Conservation (phyloP, 2,329 filamentous ascomycete genomes). For the Conoideocrella luteorostrata region DNA sequence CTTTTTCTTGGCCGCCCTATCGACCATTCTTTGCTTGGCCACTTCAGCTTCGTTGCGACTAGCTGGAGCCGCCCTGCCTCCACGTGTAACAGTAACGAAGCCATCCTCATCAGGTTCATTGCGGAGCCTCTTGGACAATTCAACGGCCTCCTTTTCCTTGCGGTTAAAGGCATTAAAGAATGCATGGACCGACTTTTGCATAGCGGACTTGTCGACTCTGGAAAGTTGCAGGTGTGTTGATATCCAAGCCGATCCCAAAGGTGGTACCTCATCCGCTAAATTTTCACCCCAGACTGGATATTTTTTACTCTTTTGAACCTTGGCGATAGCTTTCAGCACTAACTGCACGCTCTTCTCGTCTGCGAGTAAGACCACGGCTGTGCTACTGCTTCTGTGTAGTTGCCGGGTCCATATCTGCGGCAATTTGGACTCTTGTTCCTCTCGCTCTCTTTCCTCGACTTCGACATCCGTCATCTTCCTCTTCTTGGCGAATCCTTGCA, state of each 20-base stretch:
- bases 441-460: constrained; percentile 45
- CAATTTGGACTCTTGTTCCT: constrained; percentile 55
- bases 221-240: constrained; percentile 64
- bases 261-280: constrained; percentile 46
- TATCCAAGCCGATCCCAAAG: constrained; percentile 51
- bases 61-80: constrained; percentile 68
- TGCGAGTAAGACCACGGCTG: constrained; percentile 75
- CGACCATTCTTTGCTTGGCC: constrained; percentile 50
- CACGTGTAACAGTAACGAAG: constrained; percentile 84
- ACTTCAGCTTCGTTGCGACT: constrained; percentile 64
- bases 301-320: constrained; percentile 52
- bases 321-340: constrained; percentile 68
- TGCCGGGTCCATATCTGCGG: constrained; percentile 68
- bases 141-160: constrained; percentile 59
- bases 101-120: constrained; percentile 89
- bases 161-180: constrained; percentile 80
- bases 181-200: constrained; percentile 72
- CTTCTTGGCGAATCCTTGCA: constrained; percentile 33
- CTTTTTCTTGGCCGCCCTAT: constrained; percentile 57
- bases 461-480: constrained; percentile 42
- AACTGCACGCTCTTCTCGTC: constrained; percentile 73
- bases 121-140: constrained; percentile 57
- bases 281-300: constrained; percentile 64
- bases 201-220: constrained; percentile 59
- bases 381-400: constrained; percentile 66